These are phyloP conservation scores for Helicocarpus griseus DNA, from an alignment of 2,329 filamentous ascomycete species.

Conservation along the genomic window DNA sequence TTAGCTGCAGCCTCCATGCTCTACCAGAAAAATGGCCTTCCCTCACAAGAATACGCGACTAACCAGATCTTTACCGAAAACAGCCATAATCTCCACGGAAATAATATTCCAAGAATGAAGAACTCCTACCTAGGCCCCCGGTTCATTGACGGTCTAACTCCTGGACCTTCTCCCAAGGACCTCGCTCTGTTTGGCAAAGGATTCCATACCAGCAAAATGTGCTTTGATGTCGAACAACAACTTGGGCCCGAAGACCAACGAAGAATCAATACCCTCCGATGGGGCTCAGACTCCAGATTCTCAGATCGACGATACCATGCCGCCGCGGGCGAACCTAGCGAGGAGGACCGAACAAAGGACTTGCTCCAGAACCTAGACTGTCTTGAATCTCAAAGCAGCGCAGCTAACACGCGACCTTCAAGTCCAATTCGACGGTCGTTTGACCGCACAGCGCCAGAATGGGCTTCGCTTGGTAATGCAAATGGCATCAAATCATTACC, in stretches of 20 bases:
- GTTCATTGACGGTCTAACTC: neutral
- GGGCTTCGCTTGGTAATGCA: neutral
- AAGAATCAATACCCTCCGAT: slow-evolving; percentile 43
- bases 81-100: neutral
- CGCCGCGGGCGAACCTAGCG: slow-evolving; percentile 46
- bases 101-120: neutral
- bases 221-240: slow-evolving; percentile 26
- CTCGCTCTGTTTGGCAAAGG: slow-evolving; percentile 12
- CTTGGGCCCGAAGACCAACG: slow-evolving; percentile 26
- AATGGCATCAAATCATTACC: neutral
- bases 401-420: slow-evolving; percentile 49
- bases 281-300: slow-evolving; percentile 62
- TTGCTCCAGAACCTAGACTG: slow-evolving; percentile 49
- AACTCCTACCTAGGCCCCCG: neutral
- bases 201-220: slow-evolving; percentile 29
- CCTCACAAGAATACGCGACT: slow-evolving; percentile 20
- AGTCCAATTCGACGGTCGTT: slow-evolving; percentile 38
- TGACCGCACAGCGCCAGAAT: slow-evolving; percentile 4
- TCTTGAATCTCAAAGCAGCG: slow-evolving; percentile 48
- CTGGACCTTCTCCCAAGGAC: neutral
- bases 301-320: slow-evolving; percentile 51
- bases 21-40: slow-evolving; percentile 25
- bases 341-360: slow-evolving; percentile 47
- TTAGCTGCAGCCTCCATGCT: slow-evolving; percentile 47
- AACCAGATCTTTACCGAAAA: slow-evolving; percentile 18